Percentiles rank a stretch among this genome's conserved stretches.
These are phyloP conservation scores for Thalassiosira profunda DNA, from an alignment of 108 stramenopile genomes.

Conservation along the genomic window DNA sequence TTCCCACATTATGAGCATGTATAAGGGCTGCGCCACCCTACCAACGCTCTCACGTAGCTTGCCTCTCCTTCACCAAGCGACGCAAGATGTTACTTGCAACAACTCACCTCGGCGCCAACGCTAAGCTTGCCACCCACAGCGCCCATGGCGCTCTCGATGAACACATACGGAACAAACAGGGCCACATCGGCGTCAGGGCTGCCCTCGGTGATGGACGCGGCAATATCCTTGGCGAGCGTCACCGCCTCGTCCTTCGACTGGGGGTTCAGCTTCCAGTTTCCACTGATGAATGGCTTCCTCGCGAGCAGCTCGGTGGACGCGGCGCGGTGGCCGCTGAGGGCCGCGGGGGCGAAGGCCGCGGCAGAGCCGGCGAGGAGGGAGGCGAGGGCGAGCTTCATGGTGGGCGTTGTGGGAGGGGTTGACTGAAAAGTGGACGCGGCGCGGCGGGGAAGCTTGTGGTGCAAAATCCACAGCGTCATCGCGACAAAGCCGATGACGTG, in stretches of 20 bases:
- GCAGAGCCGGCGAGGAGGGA: slow-evolving; percentile 52
- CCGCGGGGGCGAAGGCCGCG: slow-evolving; percentile 58
- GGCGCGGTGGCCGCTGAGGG: slow-evolving; percentile 12
- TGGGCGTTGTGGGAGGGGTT: slow-evolving; percentile 4
- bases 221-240: slow-evolving; percentile 68
- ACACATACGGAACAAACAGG: slow-evolving; percentile 86
- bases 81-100: too few species aligned
- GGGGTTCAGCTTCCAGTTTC: slow-evolving; percentile 98
- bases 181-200: slow-evolving; percentile 81
- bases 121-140: slow-evolving; percentile 62
- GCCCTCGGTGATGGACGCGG: slow-evolving; percentile 56
- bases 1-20: too few species aligned
- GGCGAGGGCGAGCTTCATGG: slow-evolving; percentile 55
- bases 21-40: too few species aligned
- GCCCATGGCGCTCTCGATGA: slow-evolving; percentile 71
- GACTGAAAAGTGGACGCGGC: too few species aligned
- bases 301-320: slow-evolving; percentile 38
- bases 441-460: too few species aligned
- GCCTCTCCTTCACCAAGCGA: too few species aligned
- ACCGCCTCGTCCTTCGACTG: slow-evolving; percentile 74
- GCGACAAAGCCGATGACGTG: too few species aligned
- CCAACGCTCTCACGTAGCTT: too few species aligned
- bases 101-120: slow-evolving; percentile 83
- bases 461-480: too few species aligned
- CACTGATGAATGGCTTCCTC: slow-evolving; percentile 88